Base-by-base conservation (phyloP, 441 rosid genomes). In the Populus tomentosa region DNA sequence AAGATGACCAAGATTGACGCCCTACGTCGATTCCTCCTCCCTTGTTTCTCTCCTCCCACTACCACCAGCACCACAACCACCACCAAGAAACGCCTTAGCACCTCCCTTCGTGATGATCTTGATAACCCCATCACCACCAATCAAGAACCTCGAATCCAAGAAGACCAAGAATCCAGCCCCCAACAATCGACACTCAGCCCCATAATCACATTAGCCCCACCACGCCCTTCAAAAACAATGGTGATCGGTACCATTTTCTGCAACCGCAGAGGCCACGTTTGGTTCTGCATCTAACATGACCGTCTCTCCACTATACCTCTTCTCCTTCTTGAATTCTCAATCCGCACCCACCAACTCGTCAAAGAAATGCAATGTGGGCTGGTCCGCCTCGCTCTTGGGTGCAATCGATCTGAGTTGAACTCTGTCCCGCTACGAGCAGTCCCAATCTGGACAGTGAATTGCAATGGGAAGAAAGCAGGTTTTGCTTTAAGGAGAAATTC, bases 201-300 rank as follows among this genome's bases (percentile, higher is more conserved):
- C 20, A 50, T 72, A 24, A 36, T 70, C 32, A n/a, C 80, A 28
- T 8, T 56, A 3, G 86, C 74, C 2, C 89, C 90, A 3, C 84
- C 90, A 4, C 90, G 97, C 67, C 93, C 88, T 10, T 91, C 97
- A 56, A 90, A 86, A 85, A 85, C 97, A 35, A 90, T 93, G 94
- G 97, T 87, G 50, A 89, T 90, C 69, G 97, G 98, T 3, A 95
- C 98, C 33, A 84, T 95, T 23, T 95, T 90, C 83, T 97, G 98
- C 20, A 83, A 79, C 63, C 93, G 93, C 65, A 90, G 90, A n/a
- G 96, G 98, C 75, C 95, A 91, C 83, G 94, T 90, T 61, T 90
- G 95, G 93, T 86, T 95, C 89, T 90, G 94, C 75, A 72, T 93
- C 85, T 97, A 92, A 63, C 87, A 86, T 75, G 87, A 92, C 76